Evolutionary conservation across 164 flowering plant genomes (phyloP), one percentile per base, ranked within the genome.

Genomic region (Saururus chinensis): DNA sequence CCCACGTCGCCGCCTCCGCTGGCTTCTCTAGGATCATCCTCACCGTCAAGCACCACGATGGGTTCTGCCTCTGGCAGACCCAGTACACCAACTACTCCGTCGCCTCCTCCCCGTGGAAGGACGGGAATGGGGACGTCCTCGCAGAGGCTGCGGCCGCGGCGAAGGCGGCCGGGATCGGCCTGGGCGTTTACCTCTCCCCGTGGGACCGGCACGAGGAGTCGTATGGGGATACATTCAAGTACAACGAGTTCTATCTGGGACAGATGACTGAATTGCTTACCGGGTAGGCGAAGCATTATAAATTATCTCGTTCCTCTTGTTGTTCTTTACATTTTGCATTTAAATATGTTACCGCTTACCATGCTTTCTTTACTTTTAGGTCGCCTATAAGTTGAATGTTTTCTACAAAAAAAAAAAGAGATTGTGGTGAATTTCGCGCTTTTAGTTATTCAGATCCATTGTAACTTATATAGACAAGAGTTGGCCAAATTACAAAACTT

Each of bases 221-320:
- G 7, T 95, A 84, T 67, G 97, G 99, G 60, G 74, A 73, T 78
- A 89, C 92, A 0, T 4, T 80, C 69, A 88, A 85, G 74, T 95
- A 95, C 56, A 95, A 95, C 61, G 93, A 90, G 73, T 87, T 66
- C 68, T 95, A 88, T 57, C 24, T 91, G 79, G 97, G 73, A 0
- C 99, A 95, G 74, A 83, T 95, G 97, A 79, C 82, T 52, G 99
- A 95, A 72, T 73, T 95, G 81, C 90, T 95, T 25, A 85, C 99
- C 0, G 70, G 93, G 99, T 90, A 64, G 51, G 58, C 35, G 7
- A 35, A 25, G 20, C 19, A 2, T 24, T 24, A 9, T 45, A 45
- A 17, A 12, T 45, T 12, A 17, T 0, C 17, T 45, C 11, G 17
- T 45, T 3, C 49, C 14, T 45, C 17, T 55, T 23, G 37, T 10